phyloP scores from a whole-genome alignment of 176 grass and related monocot genomes.

The Chrysopogon serrulatus region DNA sequence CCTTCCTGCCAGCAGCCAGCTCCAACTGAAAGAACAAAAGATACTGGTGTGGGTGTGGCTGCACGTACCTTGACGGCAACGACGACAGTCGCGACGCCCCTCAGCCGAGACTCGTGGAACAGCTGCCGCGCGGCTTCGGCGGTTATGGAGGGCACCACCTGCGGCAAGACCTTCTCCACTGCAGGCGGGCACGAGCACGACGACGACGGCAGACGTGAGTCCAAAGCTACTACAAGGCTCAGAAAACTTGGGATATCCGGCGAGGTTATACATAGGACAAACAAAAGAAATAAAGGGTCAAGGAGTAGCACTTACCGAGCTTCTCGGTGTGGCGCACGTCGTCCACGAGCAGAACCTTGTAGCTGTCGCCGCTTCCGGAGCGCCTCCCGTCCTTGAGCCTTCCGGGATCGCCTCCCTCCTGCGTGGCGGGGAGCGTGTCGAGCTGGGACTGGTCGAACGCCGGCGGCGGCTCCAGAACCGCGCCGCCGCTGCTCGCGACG shows the following conservation, averaged over 20 bases:
- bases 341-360: conserved; percentile 68
- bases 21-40: no score
- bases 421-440: conserved; percentile 26
- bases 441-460: conserved; percentile 62
- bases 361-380: conserved; percentile 56
- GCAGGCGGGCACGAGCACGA: neutral
- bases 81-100: conserved; percentile 56
- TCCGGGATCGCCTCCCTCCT: conserved; percentile 67
- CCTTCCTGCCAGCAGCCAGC: neutral
- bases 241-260: neutral
- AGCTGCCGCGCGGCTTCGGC: conserved; percentile 45
- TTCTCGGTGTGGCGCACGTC: conserved; percentile 65
- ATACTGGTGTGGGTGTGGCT: no score
- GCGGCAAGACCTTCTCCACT: conserved; percentile 65
- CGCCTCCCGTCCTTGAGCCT: conserved; percentile 38
- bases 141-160: conserved; percentile 60
- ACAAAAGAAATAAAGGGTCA: no score
- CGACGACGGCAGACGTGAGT: neutral
- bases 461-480: conserved; percentile 51
- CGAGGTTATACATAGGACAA: no score
- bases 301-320: conserved; percentile 30
- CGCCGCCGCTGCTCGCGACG: conserved; percentile 19
- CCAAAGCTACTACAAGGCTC: neutral
- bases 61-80: conserved; percentile 58
- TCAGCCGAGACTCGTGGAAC: conserved; percentile 57